These are phyloP conservation scores for Teunomyces aglyptinius DNA, from an alignment of 805 yeast genomes.

Conservation along the genomic window DNA sequence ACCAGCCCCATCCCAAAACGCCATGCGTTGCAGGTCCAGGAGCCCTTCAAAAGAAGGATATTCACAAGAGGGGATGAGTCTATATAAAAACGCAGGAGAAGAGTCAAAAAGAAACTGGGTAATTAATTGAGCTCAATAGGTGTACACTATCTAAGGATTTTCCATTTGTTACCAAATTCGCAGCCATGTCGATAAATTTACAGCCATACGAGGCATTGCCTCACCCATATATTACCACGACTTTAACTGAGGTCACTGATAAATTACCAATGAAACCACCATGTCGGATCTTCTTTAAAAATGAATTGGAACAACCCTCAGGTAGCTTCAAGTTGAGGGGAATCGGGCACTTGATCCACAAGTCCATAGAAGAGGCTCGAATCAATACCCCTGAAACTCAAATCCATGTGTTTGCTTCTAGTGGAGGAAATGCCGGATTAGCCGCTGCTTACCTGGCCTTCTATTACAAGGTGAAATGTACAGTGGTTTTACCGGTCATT, in stretches of 20 bases:
- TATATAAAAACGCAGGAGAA: background rate
- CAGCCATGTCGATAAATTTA: slow-evolving; percentile 6
- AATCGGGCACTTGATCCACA: slow-evolving; percentile 46
- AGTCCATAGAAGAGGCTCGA: slow-evolving; percentile 27
- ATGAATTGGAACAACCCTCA: slow-evolving; percentile 54
- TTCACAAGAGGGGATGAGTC: background rate
- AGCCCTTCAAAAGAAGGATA: background rate
- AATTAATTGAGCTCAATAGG: background rate
- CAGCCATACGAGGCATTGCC: slow-evolving; percentile 6
- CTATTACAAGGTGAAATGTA: slow-evolving; percentile 41
- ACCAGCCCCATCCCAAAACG: background rate
- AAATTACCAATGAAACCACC: slow-evolving; percentile 25
- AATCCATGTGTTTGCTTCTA: slow-evolving; percentile 47
- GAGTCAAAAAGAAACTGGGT: background rate
- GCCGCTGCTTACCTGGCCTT: slow-evolving; percentile 52
- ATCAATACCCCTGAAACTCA: slow-evolving; percentile 17
- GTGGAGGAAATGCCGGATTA: slow-evolving; percentile 57
- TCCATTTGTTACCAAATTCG: background rate
- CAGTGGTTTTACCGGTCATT: slow-evolving; percentile 59
- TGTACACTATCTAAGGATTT: background rate
- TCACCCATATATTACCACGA: slow-evolving; percentile 31
- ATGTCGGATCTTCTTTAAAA: slow-evolving; percentile 45
- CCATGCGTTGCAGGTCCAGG: slow-evolving; percentile 2
- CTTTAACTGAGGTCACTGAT: slow-evolving; percentile 39
- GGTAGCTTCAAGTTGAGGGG: slow-evolving; percentile 61